Evolutionary conservation across 2,329 filamentous ascomycete genomes (phyloP).

Genomic region (Stromatinia cepivora): DNA sequence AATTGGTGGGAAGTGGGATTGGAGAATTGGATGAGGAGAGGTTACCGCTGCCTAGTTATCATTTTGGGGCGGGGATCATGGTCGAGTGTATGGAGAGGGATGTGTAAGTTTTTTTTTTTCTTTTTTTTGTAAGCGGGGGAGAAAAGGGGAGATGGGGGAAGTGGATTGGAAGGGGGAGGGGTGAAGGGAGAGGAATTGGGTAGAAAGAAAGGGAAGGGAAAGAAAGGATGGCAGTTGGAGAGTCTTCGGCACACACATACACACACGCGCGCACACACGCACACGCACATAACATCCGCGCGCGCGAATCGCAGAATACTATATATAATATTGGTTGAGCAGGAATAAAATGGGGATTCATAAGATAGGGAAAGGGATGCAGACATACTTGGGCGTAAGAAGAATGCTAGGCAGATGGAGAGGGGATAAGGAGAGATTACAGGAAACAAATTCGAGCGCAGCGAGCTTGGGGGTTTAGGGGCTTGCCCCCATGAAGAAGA

Average conservation of each 20-base stretch:
- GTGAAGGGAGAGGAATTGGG: neutral
- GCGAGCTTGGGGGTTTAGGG: slow-evolving; percentile 13
- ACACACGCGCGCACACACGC: slow-evolving; percentile 72
- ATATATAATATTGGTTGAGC: neutral
- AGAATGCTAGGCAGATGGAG: too few relatives aligned
- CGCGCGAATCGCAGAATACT: neutral
- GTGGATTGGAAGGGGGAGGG: neutral
- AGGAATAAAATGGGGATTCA: too few relatives aligned
- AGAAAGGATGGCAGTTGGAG: neutral
- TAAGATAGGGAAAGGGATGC: too few relatives aligned
- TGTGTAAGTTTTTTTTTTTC: slow-evolving; percentile 55
- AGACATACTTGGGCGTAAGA: neutral
- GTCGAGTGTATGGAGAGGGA: slow-evolving; percentile 75
- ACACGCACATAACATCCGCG: slow-evolving; percentile 77
- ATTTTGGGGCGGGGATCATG: slow-evolving; percentile 65
- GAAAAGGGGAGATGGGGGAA: too few relatives aligned
- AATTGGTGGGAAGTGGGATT: neutral
- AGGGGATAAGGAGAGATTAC: neutral
- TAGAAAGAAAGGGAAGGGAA: neutral
- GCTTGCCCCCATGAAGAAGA: neutral
- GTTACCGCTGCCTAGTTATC: slow-evolving; percentile 56
- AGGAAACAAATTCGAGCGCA: neutral
- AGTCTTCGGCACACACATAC: slow-evolving; percentile 61
- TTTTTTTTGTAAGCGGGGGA: slow-evolving; percentile 16
- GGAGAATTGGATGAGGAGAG: slow-evolving; percentile 26